Evolutionary conservation across 1,284 basidiomycete genomes (phyloP), one percentile per base, ranked within the genome.

Genomic region (Termitomyces sp.): DNA sequence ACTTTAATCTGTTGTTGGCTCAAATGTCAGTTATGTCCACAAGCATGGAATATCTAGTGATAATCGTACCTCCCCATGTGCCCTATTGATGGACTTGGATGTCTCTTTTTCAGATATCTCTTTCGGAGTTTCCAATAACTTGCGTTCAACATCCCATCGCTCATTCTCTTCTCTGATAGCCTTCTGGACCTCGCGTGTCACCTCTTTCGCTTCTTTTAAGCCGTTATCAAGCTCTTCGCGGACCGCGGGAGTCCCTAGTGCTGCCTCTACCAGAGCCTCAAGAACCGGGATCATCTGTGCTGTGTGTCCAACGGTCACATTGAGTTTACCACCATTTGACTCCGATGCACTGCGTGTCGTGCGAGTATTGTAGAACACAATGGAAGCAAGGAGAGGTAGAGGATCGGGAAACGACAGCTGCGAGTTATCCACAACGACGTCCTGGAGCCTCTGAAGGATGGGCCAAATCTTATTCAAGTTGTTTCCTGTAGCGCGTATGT

Each of bases 201-300:
- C 63, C 45, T 86, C 81, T 61, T 78, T 86, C 40, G 68, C 75
- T 37, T 83, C 77, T 55, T 75, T 72, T 0, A 66, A 53, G 3
- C 80, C 82, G 5, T 69, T 68, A 6, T 86, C 86, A 21, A 89
- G 66, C 53, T 81, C 83, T 26, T 77, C 73, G 11, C 78, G 76
- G n/a, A 85, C 67, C 7, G 63, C 62, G 33, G 72, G 66, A 5
- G 81, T 75, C 37, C 74, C 65, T 8, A 82, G 59, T 0, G 72
- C 73, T 6, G 68, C 66, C 42, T 84, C 74, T 14, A 85, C 73
- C n/a, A 91, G 69, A 1, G 77, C 75, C 2, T 73, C 57, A 33
- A 90, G 61, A 16, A 86, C 73, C 24, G 86, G 86, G 13, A 90
- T 68, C 57, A 90, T 72, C 60, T 90, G 87, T 2, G 75, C 74